A percentile compares a stretch with the other conserved stretches of the same genome.
Evolutionary conservation across 2,329 filamentous ascomycete genomes (phyloP).

Genomic region (Calycina herbarum): DNA sequence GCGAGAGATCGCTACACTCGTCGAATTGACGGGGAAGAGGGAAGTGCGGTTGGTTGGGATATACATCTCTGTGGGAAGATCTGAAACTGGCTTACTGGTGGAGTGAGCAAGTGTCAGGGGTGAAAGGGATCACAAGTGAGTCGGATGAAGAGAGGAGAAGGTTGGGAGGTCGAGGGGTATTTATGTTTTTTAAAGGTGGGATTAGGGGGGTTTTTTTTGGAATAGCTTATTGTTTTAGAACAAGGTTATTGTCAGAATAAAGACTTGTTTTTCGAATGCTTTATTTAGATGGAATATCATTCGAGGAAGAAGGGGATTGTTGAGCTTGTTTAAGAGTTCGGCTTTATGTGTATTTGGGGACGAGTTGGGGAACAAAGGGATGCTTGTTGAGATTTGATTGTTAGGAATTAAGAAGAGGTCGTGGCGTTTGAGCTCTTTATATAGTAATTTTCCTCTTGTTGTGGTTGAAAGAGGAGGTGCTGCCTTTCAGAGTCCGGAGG

Average conservation of each 20-base stretch:
- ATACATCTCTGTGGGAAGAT: not conserved
- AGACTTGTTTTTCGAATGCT: not conserved
- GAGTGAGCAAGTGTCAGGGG: not conserved
- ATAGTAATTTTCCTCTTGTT: not conserved
- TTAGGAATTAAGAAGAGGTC: not conserved
- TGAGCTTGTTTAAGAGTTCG: not conserved
- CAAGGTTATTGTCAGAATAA: not conserved
- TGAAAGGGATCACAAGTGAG: too few species aligned
- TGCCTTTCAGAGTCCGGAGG: not conserved
- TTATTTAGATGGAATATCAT: not conserved
- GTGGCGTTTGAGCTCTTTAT: not conserved
- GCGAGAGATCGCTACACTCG: not conserved
- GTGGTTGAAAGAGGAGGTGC: not conserved
- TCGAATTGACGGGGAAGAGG: not conserved
- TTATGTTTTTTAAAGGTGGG: not conserved
- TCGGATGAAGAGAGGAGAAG: not conserved
- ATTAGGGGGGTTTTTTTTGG: too few species aligned
- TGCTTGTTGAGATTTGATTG: not conserved
- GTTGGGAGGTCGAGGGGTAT: not conserved
- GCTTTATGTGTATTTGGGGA: not conserved
- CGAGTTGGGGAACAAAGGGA: not conserved
- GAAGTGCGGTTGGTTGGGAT: not conserved
- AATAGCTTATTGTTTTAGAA: not conserved
- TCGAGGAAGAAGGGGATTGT: not conserved
- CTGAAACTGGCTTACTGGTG: not conserved